phyloP scores from a whole-genome alignment of 345 rosid species.

The Cardamine resedifolia region DNA sequence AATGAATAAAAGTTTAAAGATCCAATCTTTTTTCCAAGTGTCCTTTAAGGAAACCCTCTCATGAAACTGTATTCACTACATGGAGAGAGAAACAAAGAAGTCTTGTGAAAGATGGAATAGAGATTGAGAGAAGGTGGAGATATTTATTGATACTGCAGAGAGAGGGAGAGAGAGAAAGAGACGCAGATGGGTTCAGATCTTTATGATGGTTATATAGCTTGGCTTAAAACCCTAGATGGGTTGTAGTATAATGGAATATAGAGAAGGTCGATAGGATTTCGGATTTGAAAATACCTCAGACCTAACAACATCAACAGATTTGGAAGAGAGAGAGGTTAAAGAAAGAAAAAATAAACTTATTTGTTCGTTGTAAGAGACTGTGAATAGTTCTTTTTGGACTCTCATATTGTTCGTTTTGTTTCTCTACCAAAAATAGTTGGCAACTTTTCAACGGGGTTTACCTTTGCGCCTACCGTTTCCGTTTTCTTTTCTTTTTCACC shows the following conservation, averaged over 20 bases:
- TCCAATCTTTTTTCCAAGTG: neutral
- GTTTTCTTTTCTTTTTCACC: slow-evolving; percentile 11
- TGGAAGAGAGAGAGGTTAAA: neutral
- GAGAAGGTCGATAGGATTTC: slow-evolving; percentile 15
- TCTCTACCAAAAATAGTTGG: slow-evolving; percentile 3
- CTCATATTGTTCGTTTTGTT: neutral
- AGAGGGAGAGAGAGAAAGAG: slow-evolving; percentile 15
- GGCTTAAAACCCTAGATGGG: slow-evolving; percentile 36
- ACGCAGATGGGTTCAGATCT: slow-evolving; percentile 11
- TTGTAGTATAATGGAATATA: slow-evolving; percentile 44
- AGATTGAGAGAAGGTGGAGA: neutral
- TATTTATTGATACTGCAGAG: slow-evolving; percentile 45
- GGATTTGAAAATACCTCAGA: slow-evolving; percentile 22
- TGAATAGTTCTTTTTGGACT: neutral
- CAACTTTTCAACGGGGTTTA: slow-evolving; percentile 31
- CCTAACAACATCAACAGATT: slow-evolving; percentile 1
- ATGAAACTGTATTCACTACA: neutral
- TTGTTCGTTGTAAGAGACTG: neutral
- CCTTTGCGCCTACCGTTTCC: slow-evolving; percentile 39
- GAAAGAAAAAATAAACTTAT: neutral
- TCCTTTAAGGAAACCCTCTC: neutral
- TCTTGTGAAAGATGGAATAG: neutral
- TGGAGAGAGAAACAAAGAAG: neutral
- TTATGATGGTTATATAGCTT: slow-evolving; percentile 2
- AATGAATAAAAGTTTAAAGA: slow-evolving; percentile 12